Conservation (phyloP, 2,329 filamentous ascomycete species). For the Ophiocordyceps sinensis region DNA sequence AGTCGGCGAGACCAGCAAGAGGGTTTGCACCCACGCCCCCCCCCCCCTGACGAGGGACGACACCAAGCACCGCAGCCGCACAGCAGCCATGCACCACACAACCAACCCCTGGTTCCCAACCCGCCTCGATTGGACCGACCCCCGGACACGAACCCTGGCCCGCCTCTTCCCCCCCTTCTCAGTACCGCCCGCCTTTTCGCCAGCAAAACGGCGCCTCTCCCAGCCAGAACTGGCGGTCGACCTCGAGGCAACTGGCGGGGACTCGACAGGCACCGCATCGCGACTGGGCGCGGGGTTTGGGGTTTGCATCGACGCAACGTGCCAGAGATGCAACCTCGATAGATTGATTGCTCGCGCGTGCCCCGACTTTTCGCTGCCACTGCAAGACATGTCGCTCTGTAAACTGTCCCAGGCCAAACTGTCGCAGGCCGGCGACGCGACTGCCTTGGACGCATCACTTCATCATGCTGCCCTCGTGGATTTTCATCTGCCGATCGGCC, state of each 20-base stretch:
- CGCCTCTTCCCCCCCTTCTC: neutral
- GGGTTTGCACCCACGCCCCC: neutral
- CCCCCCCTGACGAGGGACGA: neutral
- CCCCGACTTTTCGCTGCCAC: neutral
- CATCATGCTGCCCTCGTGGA: neutral
- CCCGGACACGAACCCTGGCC: constrained; percentile 1
- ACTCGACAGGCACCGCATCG: constrained; percentile 1
- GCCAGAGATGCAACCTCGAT: neutral
- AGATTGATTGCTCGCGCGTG: constrained; percentile 1
- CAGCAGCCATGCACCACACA: neutral
- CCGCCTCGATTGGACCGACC: neutral
- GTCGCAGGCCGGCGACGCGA: no score
- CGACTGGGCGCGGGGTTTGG: constrained; percentile 1
- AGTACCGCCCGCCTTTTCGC: constrained; percentile 7
- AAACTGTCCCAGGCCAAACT: neutral
- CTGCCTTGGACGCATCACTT: neutral
- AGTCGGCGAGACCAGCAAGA: constrained; percentile 4
- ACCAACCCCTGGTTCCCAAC: neutral
- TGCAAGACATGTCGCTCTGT: neutral
- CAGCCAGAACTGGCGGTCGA: constrained; percentile 8
- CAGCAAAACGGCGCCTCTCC: constrained; percentile 5
- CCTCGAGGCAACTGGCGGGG: constrained; percentile 1
- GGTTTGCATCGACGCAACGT: constrained; percentile 1
- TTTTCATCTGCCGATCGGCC: neutral
- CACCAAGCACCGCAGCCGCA: neutral